Evolutionary conservation across 139 green algal genomes (phyloP).

Genomic region (Chlamydomonas schloesseri): DNA sequence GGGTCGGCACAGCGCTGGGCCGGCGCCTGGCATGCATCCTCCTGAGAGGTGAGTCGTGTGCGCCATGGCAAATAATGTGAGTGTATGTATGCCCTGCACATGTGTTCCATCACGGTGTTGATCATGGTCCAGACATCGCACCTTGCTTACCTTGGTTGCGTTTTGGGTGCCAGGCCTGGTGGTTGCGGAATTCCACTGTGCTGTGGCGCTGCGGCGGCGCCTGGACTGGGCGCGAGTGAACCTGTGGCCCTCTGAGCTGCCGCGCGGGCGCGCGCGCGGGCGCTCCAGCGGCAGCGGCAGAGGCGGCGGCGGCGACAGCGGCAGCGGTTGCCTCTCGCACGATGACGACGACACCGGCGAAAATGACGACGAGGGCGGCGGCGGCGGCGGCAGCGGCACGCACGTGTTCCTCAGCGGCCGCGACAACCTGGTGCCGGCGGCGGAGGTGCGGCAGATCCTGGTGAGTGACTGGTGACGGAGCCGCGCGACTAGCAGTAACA

Average conservation of each 20-base stretch:
- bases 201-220: conserved; percentile 40
- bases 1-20: not conserved
- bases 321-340: too few species aligned
- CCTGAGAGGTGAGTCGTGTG: not conserved
- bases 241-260: conserved; percentile 55
- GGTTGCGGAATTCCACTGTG: conserved; percentile 45
- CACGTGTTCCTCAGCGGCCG: conserved; percentile 38
- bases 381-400: too few species aligned
- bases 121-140: too few species aligned
- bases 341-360: too few species aligned
- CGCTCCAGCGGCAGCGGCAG: too few species aligned
- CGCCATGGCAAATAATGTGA: too few species aligned
- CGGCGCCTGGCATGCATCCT: not conserved
- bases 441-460: conserved; percentile 41
- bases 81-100: too few species aligned
- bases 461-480: not conserved
- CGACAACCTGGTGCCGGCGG: conserved; percentile 56
- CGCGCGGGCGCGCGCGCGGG: not conserved
- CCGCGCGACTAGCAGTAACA: not conserved
- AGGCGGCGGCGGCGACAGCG: too few species aligned
- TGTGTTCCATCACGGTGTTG: not conserved
- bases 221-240: conserved; percentile 53
- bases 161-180: conserved; percentile 29
- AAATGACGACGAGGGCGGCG: too few species aligned
- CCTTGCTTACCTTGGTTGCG: not conserved